phyloP scores from a whole-genome alignment of 345 rosid species.

The Tarenaya hassleriana region DNA sequence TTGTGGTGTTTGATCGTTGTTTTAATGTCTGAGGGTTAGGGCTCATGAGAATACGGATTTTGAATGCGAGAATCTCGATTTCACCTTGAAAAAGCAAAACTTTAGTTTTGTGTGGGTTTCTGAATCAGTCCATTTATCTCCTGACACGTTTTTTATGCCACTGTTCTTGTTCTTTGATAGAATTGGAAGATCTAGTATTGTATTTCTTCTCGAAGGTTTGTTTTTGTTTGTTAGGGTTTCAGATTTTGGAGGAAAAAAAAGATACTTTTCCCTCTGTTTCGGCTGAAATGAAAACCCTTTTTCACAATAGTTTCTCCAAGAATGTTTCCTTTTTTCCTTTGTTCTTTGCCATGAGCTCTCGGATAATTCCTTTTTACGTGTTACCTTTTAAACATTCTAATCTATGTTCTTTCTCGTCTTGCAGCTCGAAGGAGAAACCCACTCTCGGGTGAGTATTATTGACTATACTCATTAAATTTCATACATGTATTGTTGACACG shows the following conservation, averaged over 20 bases:
- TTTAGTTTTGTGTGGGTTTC: no score
- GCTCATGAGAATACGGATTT: background rate
- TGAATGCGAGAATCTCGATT: no score
- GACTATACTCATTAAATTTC: background rate
- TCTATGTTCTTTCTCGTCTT: background rate
- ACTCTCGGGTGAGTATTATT: slow-evolving; percentile 64
- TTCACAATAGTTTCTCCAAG: no score
- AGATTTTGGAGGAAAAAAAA: background rate
- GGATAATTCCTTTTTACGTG: slow-evolving; percentile 10
- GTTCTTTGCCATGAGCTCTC: background rate
- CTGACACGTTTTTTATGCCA: no score
- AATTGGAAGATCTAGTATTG: no score
- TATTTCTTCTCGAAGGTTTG: no score
- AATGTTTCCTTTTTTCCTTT: no score
- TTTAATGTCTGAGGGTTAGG: slow-evolving; percentile 7
- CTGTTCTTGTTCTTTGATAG: no score
- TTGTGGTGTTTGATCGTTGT: background rate
- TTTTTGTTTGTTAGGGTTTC: background rate
- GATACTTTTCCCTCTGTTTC: background rate
- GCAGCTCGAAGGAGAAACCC: slow-evolving; percentile 96
- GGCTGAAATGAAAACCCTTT: background rate
- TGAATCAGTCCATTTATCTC: no score
- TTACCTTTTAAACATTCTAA: background rate
- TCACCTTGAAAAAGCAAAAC: no score
- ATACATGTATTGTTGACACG: background rate